phyloP scores from a whole-genome alignment of 164 flowering plant species.

The Stephania yunnanensis region DNA sequence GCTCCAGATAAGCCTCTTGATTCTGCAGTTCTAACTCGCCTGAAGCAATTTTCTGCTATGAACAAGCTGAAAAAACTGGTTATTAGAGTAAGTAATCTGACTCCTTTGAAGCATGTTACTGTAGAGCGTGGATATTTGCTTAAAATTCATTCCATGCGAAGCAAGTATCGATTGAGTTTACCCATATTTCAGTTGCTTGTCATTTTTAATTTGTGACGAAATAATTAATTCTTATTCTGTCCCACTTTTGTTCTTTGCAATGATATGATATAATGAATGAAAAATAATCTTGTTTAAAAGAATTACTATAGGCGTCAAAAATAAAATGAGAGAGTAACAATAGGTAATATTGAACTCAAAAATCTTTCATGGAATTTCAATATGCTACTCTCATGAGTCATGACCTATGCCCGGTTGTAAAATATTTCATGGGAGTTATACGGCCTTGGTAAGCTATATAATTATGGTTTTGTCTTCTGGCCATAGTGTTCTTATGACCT shows the following conservation, averaged over 20 bases:
- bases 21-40: conserved; percentile 55
- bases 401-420: neutral
- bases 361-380: neutral
- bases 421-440: neutral
- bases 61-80: conserved; percentile 61
- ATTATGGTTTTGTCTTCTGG: too few species aligned
- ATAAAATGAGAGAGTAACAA: neutral
- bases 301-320: neutral
- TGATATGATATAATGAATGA: neutral
- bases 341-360: neutral
- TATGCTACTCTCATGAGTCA: neutral
- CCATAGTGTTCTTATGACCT: too few species aligned
- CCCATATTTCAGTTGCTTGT: neutral
- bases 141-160: neutral
- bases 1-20: conserved; percentile 73
- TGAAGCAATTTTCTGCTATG: conserved; percentile 77
- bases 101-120: neutral
- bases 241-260: neutral
- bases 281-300: neutral
- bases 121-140: neutral
- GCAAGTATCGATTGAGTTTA: neutral
- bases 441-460: neutral
- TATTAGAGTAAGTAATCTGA: conserved; percentile 37
- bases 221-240: neutral
- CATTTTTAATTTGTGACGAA: neutral